Conservation (phyloP, 768 basidiomycete species). For the Flagelloscypha sp. region DNA sequence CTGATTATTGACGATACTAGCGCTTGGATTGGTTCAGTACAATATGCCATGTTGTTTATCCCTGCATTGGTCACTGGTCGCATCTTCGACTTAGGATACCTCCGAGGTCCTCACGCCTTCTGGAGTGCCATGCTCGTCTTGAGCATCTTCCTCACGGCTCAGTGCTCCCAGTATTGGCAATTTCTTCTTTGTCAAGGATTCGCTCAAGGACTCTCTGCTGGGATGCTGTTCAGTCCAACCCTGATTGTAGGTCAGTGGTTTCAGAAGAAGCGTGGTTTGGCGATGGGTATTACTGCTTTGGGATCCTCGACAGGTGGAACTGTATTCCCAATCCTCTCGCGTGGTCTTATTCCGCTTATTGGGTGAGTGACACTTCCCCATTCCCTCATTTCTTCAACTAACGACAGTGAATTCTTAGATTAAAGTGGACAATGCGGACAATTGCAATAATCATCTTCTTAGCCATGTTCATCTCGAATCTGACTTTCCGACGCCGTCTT, state of each 20-base stretch:
- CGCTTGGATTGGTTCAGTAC: conserved; percentile 75
- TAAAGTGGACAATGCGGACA: conserved; percentile 33
- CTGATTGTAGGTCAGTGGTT: conserved; percentile 69
- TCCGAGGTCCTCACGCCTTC: conserved; percentile 36
- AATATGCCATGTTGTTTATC: conserved; percentile 44
- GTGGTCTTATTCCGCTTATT: conserved; percentile 38
- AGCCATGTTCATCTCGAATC: conserved; percentile 40
- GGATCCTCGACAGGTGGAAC: conserved; percentile 67
- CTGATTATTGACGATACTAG: too few species aligned
- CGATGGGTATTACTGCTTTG: conserved; percentile 55
- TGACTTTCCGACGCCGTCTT: conserved; percentile 37
- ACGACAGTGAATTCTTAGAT: conserved; percentile 34
- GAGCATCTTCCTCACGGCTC: conserved; percentile 56
- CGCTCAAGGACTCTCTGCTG: conserved; percentile 46
- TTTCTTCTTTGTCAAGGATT: conserved; percentile 71
- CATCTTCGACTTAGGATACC: conserved; percentile 54
- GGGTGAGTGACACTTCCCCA: too few species aligned
- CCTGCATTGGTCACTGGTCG: conserved; percentile 46
- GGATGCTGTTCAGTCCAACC: conserved; percentile 56
- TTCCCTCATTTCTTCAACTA: too few species aligned
- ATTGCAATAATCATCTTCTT: conserved; percentile 33
- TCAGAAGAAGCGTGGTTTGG: conserved; percentile 47
- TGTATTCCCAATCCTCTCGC: conserved; percentile 53
- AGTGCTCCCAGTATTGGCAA: conserved; percentile 73
- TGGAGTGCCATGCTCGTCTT: conserved; percentile 40